A percentile compares a stretch with the other conserved stretches of the same genome.
These are phyloP conservation scores for Cladosporium sp. DNA, from an alignment of 2,329 filamentous ascomycete species.

Conservation along the genomic window DNA sequence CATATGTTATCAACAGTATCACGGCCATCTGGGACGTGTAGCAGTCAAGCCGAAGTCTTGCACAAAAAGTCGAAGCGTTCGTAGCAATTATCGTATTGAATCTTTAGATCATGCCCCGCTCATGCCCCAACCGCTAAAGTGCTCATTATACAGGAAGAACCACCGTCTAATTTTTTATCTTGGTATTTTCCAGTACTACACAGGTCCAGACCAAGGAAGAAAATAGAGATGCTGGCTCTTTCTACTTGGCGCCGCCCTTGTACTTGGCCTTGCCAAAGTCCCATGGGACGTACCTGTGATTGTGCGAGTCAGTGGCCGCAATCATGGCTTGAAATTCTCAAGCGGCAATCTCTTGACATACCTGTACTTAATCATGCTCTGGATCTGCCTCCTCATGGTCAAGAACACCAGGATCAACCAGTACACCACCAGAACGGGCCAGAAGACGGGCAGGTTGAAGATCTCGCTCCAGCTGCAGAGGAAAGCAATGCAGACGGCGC, in stretches of 20 bases:
- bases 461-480: constrained; percentile 88
- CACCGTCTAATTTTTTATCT: background rate
- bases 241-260: constrained; percentile 30
- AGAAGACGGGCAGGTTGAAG: constrained; percentile 98
- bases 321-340: background rate
- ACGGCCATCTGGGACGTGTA: background rate
- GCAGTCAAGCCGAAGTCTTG: background rate
- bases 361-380: constrained; percentile 99
- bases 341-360: constrained; percentile 60
- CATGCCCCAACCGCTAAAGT: background rate
- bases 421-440: constrained; percentile 97
- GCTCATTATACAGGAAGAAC: background rate
- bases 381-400: constrained; percentile 98
- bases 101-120: background rate
- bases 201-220: background rate
- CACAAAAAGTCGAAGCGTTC: background rate
- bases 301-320: constrained; percentile 22
- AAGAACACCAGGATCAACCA: constrained; percentile 96
- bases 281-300: constrained; percentile 40
- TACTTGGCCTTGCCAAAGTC: constrained; percentile 43
- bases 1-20: background rate
- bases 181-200: background rate
- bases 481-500: constrained; percentile 80
- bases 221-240: background rate
- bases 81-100: background rate